Evolutionary conservation across 164 flowering plant species (phyloP).

Genomic region (Stephania japonica): DNA sequence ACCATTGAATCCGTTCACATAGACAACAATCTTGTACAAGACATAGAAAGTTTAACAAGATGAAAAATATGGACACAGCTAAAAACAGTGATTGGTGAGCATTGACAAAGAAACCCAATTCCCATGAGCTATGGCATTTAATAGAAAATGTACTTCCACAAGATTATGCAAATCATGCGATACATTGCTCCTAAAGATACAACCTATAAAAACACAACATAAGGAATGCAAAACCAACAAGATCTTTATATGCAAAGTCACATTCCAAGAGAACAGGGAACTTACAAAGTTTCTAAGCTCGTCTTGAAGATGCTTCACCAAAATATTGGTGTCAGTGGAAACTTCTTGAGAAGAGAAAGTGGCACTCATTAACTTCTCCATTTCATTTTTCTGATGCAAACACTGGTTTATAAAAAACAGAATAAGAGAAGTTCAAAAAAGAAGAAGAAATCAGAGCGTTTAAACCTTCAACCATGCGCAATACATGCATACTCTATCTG

Average conservation of each 20-base stretch:
- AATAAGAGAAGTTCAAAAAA: conserved; percentile 3
- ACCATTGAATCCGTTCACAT: too few relatives aligned
- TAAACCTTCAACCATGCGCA: not conserved
- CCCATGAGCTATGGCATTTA: not conserved
- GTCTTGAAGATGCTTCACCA: conserved; percentile 82
- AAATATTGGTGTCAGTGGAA: conserved; percentile 33
- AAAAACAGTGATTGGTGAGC: too few relatives aligned
- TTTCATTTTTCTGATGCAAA: conserved; percentile 57
- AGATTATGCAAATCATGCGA: not conserved
- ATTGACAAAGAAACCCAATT: too few relatives aligned
- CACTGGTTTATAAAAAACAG: conserved; percentile 35
- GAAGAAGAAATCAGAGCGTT: not conserved
- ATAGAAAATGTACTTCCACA: not conserved
- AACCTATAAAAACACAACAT: not conserved
- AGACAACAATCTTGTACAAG: too few relatives aligned
- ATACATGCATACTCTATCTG: not conserved
- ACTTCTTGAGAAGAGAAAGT: conserved; percentile 34
- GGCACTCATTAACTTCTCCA: conserved; percentile 38
- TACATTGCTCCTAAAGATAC: not conserved
- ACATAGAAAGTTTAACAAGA: too few relatives aligned
- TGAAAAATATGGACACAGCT: too few relatives aligned
- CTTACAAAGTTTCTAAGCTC: conserved; percentile 82
- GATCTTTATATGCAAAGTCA: not conserved
- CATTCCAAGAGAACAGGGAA: conserved; percentile 12
- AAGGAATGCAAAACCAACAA: not conserved